Percentiles rank a stretch among this genome's conserved stretches.
These are phyloP conservation scores for Solanum piurae DNA, from an alignment of 257 asterid genomes.

Conservation along the genomic window DNA sequence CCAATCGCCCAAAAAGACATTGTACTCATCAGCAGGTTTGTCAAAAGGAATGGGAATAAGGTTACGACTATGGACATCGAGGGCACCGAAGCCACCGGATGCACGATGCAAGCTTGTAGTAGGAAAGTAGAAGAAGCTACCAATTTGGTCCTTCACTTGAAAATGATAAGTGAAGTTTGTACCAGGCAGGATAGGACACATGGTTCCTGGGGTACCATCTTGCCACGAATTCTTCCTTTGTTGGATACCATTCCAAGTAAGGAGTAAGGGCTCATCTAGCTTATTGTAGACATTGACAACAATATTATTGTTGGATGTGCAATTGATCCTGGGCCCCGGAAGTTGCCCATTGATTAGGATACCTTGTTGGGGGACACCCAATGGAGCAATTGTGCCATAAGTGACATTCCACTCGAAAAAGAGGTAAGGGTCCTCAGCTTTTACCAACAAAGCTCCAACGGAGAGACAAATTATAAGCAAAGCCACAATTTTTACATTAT, in stretches of 20 bases:
- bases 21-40: slow-evolving; percentile 25
- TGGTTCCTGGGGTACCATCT: slow-evolving; percentile 42
- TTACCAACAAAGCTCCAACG: slow-evolving; percentile 14
- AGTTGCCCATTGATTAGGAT: slow-evolving; percentile 45
- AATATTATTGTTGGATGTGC: slow-evolving; percentile 43
- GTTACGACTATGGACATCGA: slow-evolving; percentile 33
- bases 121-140: slow-evolving; percentile 37
- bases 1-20: slow-evolving; percentile 41
- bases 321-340: slow-evolving; percentile 42
- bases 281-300: slow-evolving; percentile 29
- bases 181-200: slow-evolving; percentile 46
- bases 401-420: slow-evolving; percentile 40
- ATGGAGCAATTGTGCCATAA: slow-evolving; percentile 34
- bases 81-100: slow-evolving; percentile 33
- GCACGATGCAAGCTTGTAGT: slow-evolving; percentile 33
- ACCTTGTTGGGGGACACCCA: slow-evolving; percentile 45
- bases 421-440: slow-evolving; percentile 44
- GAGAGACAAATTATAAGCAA: slow-evolving; percentile 24
- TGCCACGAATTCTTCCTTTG: slow-evolving; percentile 51
- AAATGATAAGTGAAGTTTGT: slow-evolving; percentile 28
- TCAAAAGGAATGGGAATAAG: slow-evolving; percentile 42
- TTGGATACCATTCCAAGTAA: slow-evolving; percentile 33
- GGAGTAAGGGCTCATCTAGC: slow-evolving; percentile 41
- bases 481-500: slow-evolving; percentile 8
- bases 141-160: slow-evolving; percentile 56